Conservation (phyloP, 2,329 filamentous ascomycete genomes). For the Sphaerulina vaccinii region DNA sequence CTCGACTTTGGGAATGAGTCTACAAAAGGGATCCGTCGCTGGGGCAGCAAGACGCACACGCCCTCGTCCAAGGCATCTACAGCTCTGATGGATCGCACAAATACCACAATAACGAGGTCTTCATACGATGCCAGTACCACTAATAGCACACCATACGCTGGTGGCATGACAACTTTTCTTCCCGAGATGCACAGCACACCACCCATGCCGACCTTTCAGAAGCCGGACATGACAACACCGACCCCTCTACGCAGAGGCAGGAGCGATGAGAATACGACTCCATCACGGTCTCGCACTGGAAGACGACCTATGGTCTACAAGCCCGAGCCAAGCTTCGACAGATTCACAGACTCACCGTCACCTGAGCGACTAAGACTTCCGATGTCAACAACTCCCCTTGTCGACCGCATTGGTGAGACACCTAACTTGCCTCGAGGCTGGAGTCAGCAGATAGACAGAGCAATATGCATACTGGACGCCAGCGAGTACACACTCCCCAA, state of each 20-base stretch:
- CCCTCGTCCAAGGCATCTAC: slow-evolving; percentile 15
- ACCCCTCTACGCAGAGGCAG: slow-evolving; percentile 8
- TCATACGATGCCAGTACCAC: slow-evolving; percentile 22
- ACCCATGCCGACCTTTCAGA: slow-evolving; percentile 34
- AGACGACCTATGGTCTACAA: neutral
- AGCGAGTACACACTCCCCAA: slow-evolving; percentile 29
- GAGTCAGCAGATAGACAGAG: slow-evolving; percentile 35
- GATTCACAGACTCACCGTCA: neutral
- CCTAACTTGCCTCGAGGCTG: slow-evolving; percentile 35
- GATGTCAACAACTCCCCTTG: slow-evolving; percentile 19
- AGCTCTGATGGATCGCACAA: slow-evolving; percentile 26
- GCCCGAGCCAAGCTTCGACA: neutral
- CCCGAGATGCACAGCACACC: slow-evolving; percentile 34
- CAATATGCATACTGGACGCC: slow-evolving; percentile 39
- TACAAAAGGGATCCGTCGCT: slow-evolving; percentile 19
- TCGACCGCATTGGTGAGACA: slow-evolving; percentile 30
- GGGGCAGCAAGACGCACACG: slow-evolving; percentile 22
- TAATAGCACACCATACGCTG: slow-evolving; percentile 6
- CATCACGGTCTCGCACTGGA: slow-evolving; percentile 7
- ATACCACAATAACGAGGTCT: slow-evolving; percentile 19
- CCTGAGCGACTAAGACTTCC: neutral
- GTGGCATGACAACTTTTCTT: slow-evolving; percentile 27
- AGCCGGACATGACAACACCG: slow-evolving; percentile 23
- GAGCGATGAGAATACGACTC: slow-evolving; percentile 12
- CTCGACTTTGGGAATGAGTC: slow-evolving; percentile 19